Conservation (phyloP, 192 early-diverging fungal species). For the Dissophora ornata region DNA sequence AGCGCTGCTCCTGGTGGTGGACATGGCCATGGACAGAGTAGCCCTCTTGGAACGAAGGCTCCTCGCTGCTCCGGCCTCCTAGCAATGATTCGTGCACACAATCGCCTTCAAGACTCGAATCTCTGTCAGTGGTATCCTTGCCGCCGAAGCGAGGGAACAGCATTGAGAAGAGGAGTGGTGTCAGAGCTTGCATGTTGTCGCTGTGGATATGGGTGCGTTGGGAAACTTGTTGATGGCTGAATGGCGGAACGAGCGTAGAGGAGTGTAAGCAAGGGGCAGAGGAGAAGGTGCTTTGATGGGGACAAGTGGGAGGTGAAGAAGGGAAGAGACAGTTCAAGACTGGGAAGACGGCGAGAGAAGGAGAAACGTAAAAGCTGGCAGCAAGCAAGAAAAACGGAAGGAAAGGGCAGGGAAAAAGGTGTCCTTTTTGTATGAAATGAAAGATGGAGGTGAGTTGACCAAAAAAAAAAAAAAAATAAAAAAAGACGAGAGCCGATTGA, state of each 20-base stretch:
- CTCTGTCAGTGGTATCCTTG: not conserved
- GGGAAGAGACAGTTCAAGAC: constrained; percentile 1
- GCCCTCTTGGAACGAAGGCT: constrained; percentile 32
- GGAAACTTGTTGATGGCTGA: not conserved
- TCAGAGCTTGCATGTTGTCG: constrained; percentile 44
- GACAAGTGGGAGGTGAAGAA: not conserved
- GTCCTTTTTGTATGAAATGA: not conserved
- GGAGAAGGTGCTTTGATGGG: too few relatives aligned
- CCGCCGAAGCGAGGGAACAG: constrained; percentile 41
- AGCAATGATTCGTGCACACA: constrained; percentile 20
- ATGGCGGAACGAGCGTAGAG: too few relatives aligned
- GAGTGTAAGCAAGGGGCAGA: too few relatives aligned
- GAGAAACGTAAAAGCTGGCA: not conserved
- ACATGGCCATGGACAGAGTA: too few relatives aligned
- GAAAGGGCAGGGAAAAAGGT: too few relatives aligned
- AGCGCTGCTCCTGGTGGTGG: not conserved
- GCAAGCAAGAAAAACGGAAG: too few relatives aligned
- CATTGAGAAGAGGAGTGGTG: constrained; percentile 52
- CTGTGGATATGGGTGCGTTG: not conserved
- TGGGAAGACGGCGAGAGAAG: not conserved
- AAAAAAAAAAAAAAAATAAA: too few relatives aligned
- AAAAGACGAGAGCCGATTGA: too few relatives aligned
- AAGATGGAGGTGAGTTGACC: too few relatives aligned
- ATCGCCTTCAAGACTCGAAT: constrained; percentile 4
- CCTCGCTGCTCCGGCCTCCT: too few relatives aligned